Evolutionary conservation across 2,329 filamentous ascomycete genomes (phyloP).

Genomic region (Magnaporthiopsis rhizophila): DNA sequence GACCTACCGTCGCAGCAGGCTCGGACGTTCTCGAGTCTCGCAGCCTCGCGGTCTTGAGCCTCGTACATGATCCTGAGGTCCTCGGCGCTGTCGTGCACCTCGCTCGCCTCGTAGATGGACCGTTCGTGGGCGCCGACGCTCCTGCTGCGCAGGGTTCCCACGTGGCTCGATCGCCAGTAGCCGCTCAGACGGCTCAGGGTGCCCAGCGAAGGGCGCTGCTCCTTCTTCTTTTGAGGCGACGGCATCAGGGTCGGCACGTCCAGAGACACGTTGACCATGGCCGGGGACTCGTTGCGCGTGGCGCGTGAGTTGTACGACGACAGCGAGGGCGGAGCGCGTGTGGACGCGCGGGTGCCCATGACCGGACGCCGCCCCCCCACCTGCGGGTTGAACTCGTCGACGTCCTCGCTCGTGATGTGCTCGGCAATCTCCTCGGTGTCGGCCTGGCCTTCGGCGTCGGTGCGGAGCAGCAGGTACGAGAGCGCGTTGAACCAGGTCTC

Average conservation of each 20-base stretch:
- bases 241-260: slow-evolving; percentile 50
- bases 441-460: slow-evolving; percentile 53
- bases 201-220: slow-evolving; percentile 24
- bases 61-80: slow-evolving; percentile 76
- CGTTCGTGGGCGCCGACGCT: slow-evolving; percentile 28
- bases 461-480: slow-evolving; percentile 82
- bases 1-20: slow-evolving; percentile 92
- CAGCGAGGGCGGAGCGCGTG: slow-evolving; percentile 53
- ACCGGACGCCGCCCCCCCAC: slow-evolving; percentile 19
- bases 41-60: slow-evolving; percentile 65
- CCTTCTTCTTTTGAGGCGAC: slow-evolving; percentile 29
- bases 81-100: slow-evolving; percentile 70
- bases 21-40: slow-evolving; percentile 86
- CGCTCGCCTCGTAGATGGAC: slow-evolving; percentile 42
- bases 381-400: slow-evolving; percentile 75
- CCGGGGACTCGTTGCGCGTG: slow-evolving; percentile 58
- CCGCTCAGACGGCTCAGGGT: slow-evolving; percentile 53
- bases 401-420: slow-evolving; percentile 52
- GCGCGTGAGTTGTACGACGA: slow-evolving; percentile 75
- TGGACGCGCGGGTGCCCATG: slow-evolving; percentile 18
- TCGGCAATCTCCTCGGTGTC: slow-evolving; percentile 43
- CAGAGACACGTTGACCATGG: slow-evolving; percentile 35
- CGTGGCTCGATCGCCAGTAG: slow-evolving; percentile 46
- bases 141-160: slow-evolving; percentile 44
- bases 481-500: slow-evolving; percentile 99